Evolutionary conservation across 2,329 filamentous ascomycete genomes (phyloP), one percentile per base, ranked within the genome.

Genomic region (Didymella lethalis): DNA sequence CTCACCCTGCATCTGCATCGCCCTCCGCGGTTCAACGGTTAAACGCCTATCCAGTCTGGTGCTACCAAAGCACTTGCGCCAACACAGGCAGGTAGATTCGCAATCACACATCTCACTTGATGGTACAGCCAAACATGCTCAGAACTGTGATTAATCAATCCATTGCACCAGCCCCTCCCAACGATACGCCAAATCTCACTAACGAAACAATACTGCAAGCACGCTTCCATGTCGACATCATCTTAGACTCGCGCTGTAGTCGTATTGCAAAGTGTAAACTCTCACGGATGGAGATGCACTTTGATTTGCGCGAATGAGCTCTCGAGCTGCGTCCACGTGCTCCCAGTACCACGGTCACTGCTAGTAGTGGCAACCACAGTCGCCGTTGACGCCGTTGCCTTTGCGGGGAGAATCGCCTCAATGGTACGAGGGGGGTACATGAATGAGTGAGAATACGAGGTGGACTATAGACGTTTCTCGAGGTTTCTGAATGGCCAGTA

Each of bases 301-400:
- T 44, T 29, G 14, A 11, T n/a, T 7, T 25, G 38, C 23, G n/a
- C 53, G 36, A 45, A 56, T 56, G 12, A 23, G 40, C 31, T 23
- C 36, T 40, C 40, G 11, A 29, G 31, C n/a, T 16, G 14, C 23
- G n/a, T 25, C 46, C 53, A 56, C 46, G 53, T 56, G 46, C 23
- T 2, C n/a, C 31, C 11, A 34, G 29, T 32, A 28, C 23, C 29
- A 44, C 40, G n/a, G 20, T n/a, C 40, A 31, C 2, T n/a, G 31
- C 38, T 16, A 23, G 14, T 18, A 40, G 12, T 38, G 31, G 31
- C 38, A 49, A 49, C 7, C 18, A 14, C 8, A 45, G 29, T 31
- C 46, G 38, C 53, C n/a, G 7, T 56, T 56, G 46, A 55, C 52
- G 38, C 52, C 23, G 20, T 32, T 20, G 3, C 20, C 20, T 41